A percentile compares a stretch with the other conserved stretches of the same genome.
Conservation (phyloP, 306 rosid genomes). For the Acacia acuminata region DNA sequence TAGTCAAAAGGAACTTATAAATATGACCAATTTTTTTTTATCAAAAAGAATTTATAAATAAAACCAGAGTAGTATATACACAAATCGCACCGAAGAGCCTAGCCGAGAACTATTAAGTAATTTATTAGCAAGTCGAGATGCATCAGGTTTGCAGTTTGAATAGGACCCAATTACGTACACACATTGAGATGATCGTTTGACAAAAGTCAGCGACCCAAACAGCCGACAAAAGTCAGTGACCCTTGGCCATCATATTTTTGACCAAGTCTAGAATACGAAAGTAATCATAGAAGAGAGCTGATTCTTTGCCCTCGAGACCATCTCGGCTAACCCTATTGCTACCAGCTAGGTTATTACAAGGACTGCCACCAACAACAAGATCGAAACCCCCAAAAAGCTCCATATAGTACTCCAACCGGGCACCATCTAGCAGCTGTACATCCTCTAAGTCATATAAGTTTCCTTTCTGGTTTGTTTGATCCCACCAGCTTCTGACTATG, state of each 20-base stretch:
- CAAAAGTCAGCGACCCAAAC: background rate
- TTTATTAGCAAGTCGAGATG: slow-evolving; percentile 28
- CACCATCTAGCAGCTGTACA: slow-evolving; percentile 55
- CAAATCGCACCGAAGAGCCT: too few relatives aligned
- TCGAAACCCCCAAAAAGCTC: slow-evolving; percentile 72
- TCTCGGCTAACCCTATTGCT: slow-evolving; percentile 82
- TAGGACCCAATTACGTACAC: background rate
- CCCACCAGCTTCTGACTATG: slow-evolving; percentile 95
- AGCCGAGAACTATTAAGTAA: slow-evolving; percentile 31
- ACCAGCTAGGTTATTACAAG: slow-evolving; percentile 92
- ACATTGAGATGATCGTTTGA: background rate
- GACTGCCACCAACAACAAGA: slow-evolving; percentile 93
- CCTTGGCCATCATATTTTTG: slow-evolving; percentile 45
- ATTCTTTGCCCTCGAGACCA: slow-evolving; percentile 89
- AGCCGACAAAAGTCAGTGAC: slow-evolving; percentile 26
- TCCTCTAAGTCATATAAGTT: slow-evolving; percentile 61
- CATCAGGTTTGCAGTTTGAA: slow-evolving; percentile 15
- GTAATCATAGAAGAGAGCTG: slow-evolving; percentile 75
- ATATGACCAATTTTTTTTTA: too few relatives aligned
- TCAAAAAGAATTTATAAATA: too few relatives aligned
- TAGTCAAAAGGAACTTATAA: too few relatives aligned
- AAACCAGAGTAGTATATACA: too few relatives aligned
- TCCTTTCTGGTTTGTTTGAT: slow-evolving; percentile 91
- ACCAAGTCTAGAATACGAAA: slow-evolving; percentile 76
- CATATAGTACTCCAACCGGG: slow-evolving; percentile 62